Evolutionary conservation across 2,329 filamentous ascomycete species (phyloP).

Genomic region (Colletotrichum sp.): DNA sequence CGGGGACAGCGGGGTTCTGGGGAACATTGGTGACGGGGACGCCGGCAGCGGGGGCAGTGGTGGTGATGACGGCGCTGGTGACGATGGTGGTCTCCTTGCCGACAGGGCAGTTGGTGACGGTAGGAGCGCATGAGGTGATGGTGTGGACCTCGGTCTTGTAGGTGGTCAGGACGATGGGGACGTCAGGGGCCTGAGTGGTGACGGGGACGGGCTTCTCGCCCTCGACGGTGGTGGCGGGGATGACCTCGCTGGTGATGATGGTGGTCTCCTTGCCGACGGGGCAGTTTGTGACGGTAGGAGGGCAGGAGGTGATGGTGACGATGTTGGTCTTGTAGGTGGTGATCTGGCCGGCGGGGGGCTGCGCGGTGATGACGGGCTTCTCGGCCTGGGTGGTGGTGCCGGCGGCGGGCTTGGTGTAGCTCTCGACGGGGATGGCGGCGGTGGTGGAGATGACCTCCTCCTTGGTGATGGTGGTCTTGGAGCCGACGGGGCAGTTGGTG

Average conservation of each 20-base stretch:
- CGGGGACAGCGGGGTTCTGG: background rate
- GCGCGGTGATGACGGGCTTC: background rate
- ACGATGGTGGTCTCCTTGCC: conserved; percentile 22
- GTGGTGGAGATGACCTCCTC: conserved; percentile 9
- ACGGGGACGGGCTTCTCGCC: conserved; percentile 33
- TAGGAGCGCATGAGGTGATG: conserved; percentile 32
- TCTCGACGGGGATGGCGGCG: conserved; percentile 11
- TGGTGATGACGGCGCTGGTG: conserved; percentile 42
- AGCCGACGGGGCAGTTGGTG: conserved; percentile 27
- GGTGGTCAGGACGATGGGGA: background rate
- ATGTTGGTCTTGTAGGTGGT: conserved; percentile 46
- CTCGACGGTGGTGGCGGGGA: conserved; percentile 22
- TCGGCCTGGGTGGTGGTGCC: background rate
- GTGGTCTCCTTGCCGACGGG: background rate
- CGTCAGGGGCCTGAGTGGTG: conserved; percentile 42
- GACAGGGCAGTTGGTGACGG: conserved; percentile 28
- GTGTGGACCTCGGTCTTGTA: conserved; percentile 30
- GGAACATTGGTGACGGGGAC: conserved; percentile 1
- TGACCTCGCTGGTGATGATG: conserved; percentile 17
- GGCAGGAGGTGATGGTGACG: conserved; percentile 62
- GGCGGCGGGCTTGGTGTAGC: conserved; percentile 8
- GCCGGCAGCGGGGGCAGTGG: background rate
- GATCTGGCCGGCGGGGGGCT: background rate
- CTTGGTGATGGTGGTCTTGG: conserved; percentile 12
- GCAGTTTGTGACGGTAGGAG: conserved; percentile 35